Conservation (phyloP, 257 asterid genomes). For the Solanum sparsipilum region DNA sequence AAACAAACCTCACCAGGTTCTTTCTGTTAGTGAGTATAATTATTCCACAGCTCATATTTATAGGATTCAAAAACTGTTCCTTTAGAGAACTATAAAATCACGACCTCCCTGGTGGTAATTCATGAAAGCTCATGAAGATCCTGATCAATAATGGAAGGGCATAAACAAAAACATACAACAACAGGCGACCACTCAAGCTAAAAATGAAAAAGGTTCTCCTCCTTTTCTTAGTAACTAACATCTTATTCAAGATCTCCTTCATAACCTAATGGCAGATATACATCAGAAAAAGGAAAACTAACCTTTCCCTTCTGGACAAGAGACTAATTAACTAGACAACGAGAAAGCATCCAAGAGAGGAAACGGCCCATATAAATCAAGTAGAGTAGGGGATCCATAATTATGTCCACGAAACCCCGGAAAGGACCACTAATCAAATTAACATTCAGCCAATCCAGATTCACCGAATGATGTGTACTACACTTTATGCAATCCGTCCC, state of each 20-base stretch:
- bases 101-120: not conserved
- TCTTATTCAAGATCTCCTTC: not conserved
- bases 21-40: not conserved
- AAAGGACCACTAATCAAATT: not conserved
- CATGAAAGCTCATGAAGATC: not conserved
- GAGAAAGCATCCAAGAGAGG: not conserved
- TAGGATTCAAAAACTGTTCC: not conserved
- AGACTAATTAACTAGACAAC: not conserved
- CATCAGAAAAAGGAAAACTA: not conserved
- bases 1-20: not conserved
- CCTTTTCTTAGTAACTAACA: not conserved
- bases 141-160: not conserved
- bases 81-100: not conserved
- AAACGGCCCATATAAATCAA: not conserved
- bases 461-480: not conserved
- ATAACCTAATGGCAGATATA: not conserved
- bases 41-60: not conserved
- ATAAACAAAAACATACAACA: not conserved
- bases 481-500: not conserved
- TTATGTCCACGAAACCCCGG: not conserved
- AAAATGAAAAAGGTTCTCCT: not conserved
- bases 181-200: not conserved
- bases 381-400: not conserved
- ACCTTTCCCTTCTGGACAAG: not conserved
- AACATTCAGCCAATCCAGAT: not conserved